Conservation (phyloP, 495 filamentous ascomycete genomes). For the Xylaria scruposa region DNA sequence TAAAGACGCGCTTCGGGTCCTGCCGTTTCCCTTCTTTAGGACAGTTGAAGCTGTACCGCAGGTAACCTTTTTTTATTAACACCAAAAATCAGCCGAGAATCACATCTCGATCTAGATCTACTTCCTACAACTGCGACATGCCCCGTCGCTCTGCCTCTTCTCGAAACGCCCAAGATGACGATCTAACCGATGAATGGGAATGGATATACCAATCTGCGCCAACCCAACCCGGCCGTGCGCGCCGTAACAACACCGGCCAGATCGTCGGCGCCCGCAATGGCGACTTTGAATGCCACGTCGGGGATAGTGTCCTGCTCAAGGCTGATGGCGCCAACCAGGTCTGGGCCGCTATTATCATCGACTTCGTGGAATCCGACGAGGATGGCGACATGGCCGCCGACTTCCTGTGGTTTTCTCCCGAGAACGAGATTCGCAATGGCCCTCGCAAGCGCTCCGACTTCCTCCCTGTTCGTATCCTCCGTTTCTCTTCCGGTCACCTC, state of each 20-base stretch:
- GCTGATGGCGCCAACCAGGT: slow-evolving; percentile 79
- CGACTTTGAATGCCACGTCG: slow-evolving; percentile 78
- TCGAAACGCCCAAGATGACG: slow-evolving; percentile 76
- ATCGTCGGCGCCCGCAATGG: slow-evolving; percentile 88
- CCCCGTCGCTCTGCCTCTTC: slow-evolving; percentile 31
- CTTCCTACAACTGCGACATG: slow-evolving; percentile 23
- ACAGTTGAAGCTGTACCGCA: slow-evolving; percentile 1
- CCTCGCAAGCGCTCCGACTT: slow-evolving; percentile 85
- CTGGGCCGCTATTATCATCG: slow-evolving; percentile 87
- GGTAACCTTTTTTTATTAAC: too few species aligned
- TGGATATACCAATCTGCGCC: slow-evolving; percentile 72
- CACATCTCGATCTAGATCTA: background rate
- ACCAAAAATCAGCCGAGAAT: background rate
- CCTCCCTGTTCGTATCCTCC: slow-evolving; percentile 59
- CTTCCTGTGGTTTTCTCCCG: slow-evolving; percentile 89
- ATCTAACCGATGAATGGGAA: slow-evolving; percentile 88
- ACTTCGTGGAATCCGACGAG: slow-evolving; percentile 74
- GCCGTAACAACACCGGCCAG: slow-evolving; percentile 41
- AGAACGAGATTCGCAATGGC: slow-evolving; percentile 83
- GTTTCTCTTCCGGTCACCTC: slow-evolving; percentile 8
- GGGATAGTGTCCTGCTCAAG: slow-evolving; percentile 85
- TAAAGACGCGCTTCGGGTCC: slow-evolving; percentile 14
- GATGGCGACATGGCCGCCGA: slow-evolving; percentile 70
- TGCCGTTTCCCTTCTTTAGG: background rate
- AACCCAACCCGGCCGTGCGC: slow-evolving; percentile 31